phyloP scores from a whole-genome alignment of 192 early-diverging fungal genomes.

The Entrophospora sp. region DNA sequence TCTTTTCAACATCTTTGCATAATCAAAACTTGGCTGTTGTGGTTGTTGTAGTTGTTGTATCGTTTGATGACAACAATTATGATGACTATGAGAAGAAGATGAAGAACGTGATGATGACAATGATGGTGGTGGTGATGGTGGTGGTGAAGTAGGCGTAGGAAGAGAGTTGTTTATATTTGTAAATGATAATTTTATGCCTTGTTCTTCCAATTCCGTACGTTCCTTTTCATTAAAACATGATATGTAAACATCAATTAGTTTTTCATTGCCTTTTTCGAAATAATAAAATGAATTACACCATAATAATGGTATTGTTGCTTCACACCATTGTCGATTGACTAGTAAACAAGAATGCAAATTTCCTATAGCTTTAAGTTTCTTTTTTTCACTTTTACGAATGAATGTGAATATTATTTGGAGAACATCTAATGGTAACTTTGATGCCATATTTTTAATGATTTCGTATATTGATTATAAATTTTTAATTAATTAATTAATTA shows the following conservation, averaged over 20 bases:
- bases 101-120: too few relatives aligned
- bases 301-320: not conserved
- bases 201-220: not conserved
- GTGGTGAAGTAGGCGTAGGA: too few relatives aligned
- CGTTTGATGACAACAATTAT: too few relatives aligned
- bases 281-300: constrained; percentile 11
- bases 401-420: not conserved
- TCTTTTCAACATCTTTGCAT: constrained; percentile 4
- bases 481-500: too few relatives aligned
- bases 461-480: too few relatives aligned
- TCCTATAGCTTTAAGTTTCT: not conserved
- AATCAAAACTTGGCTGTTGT: not conserved
- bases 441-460: too few relatives aligned
- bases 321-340: constrained; percentile 7
- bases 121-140: too few relatives aligned
- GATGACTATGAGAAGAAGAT: too few relatives aligned
- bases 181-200: not conserved
- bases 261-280: not conserved
- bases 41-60: too few relatives aligned
- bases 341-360: constrained; percentile 1
- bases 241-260: not conserved
- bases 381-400: not conserved
- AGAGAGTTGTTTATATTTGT: too few relatives aligned
- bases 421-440: constrained; percentile 6
- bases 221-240: not conserved